Evolutionary conservation across 108 stramenopile genomes (phyloP), one percentile per base, ranked within the genome.

Genomic region (Nitzschia sp.): DNA sequence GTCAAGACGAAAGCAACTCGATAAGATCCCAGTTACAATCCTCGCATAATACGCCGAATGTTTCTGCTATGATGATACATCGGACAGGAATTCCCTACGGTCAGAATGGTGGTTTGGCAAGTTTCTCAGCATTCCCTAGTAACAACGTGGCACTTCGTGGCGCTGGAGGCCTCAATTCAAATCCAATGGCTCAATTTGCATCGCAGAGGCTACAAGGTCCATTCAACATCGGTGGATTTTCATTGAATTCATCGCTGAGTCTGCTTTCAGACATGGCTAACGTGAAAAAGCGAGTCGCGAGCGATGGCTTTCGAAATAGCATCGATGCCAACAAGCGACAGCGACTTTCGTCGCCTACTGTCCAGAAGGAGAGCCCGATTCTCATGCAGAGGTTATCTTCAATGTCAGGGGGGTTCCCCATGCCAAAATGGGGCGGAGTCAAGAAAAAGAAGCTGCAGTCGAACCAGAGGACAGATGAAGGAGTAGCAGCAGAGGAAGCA

Each of bases 321-420:
- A 11, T 21, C 17, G 55, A 56, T 11, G 31, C 30, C 23, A n/a
- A n/a, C n/a, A 56, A 56, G 29, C 28, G 55, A 56, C 30, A 31
- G 17, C 25, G 30, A 32, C 4, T 56, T 5, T 6, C 55, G 31
- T 21, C 30, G 3, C 28, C 55, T 3, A 29, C 23, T 3, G 55
- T 6, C 55, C 28, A 28, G 29, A 11, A 32, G 13, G 55, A 56
- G 6, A 56, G 30, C 30, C 55, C 55, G 30, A n/a, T 16, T 8
- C 55, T 56, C 5, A 11, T 56, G 21, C 26, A 56, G 13, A 22
- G 55, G 13, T 17, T 56, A 32, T 32, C 55, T 3, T 26, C 59
- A 61, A 38, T 61, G 36, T 19, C 19, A 9, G 59, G 59, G 6
- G 59, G 59, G 3, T 61, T 61, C 22, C 59, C 59, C 15, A 41